Evolutionary conservation across 345 rosid genomes (phyloP).

Genomic region (Cardamine resedifolia): DNA sequence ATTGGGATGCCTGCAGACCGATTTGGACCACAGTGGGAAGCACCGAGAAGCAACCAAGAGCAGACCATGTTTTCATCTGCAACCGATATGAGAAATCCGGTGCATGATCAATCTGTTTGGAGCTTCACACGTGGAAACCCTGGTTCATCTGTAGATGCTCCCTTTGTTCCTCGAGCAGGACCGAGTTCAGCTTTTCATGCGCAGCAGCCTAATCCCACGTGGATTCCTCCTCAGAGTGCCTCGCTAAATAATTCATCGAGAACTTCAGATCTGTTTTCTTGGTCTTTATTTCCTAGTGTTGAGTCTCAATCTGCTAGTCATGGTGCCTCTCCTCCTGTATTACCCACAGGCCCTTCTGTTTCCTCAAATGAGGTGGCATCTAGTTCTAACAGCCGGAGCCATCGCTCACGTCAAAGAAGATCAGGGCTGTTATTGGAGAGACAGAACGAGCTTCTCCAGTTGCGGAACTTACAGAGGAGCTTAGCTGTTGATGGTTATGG

Average conservation of each 20-base stretch:
- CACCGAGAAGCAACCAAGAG: slow-evolving; percentile 52
- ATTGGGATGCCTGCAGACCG: slow-evolving; percentile 48
- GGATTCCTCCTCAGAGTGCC: slow-evolving; percentile 50
- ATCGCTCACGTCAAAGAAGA: slow-evolving; percentile 50
- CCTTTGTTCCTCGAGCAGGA: slow-evolving; percentile 48
- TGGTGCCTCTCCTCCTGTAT: slow-evolving; percentile 49
- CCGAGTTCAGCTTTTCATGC: slow-evolving; percentile 54
- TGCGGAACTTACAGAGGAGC: slow-evolving; percentile 61
- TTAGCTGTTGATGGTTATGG: slow-evolving; percentile 68
- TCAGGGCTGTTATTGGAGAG: slow-evolving; percentile 56
- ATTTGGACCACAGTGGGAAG: slow-evolving; percentile 42
- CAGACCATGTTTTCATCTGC: slow-evolving; percentile 55
- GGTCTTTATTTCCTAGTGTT: slow-evolving; percentile 68
- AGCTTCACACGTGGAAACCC: slow-evolving; percentile 52
- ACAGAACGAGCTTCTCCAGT: slow-evolving; percentile 53
- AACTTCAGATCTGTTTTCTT: slow-evolving; percentile 57
- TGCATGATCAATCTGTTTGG: slow-evolving; percentile 68
- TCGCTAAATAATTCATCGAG: slow-evolving; percentile 48
- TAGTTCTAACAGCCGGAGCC: slow-evolving; percentile 50
- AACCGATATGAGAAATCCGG: slow-evolving; percentile 51
- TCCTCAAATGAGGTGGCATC: slow-evolving; percentile 54
- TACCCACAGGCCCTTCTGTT: slow-evolving; percentile 57
- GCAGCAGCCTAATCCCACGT: slow-evolving; percentile 45
- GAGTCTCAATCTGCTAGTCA: slow-evolving; percentile 60
- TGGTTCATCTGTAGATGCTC: slow-evolving; percentile 43